These are phyloP conservation scores for Psilocybe sp. DNA, from an alignment of 768 basidiomycete species.

Conservation along the genomic window DNA sequence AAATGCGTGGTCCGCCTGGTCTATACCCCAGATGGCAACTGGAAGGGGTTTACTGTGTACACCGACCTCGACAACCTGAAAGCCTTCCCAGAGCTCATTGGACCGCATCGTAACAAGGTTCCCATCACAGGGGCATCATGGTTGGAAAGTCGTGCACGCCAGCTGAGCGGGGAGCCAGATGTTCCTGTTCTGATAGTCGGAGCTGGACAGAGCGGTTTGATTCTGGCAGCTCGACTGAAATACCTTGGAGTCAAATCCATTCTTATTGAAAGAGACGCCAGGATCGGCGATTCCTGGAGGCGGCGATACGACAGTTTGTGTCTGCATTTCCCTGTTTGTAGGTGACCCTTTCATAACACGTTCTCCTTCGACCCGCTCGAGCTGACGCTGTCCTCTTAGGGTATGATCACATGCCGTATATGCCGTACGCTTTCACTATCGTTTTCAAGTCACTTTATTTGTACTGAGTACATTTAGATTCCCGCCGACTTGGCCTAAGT, in stretches of 20 bases:
- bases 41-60: conserved; percentile 52
- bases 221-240: conserved; percentile 58
- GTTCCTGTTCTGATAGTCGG: conserved; percentile 57
- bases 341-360: too few species aligned
- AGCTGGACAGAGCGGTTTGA: conserved; percentile 61
- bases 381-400: conserved; percentile 22
- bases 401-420: conserved; percentile 41
- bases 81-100: conserved; percentile 39
- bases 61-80: conserved; percentile 50
- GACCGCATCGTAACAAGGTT: conserved; percentile 31
- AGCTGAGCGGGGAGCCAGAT: conserved; percentile 41
- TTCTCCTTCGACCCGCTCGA: conserved; percentile 3
- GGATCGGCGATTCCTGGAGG: conserved; percentile 62
- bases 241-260: conserved; percentile 49
- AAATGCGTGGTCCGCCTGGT: conserved; percentile 46
- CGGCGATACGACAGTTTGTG: conserved; percentile 57
- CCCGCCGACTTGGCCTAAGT: conserved; percentile 58
- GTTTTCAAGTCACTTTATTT: background rate
- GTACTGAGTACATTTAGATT: conserved; percentile 32
- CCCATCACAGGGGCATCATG: conserved; percentile 52
- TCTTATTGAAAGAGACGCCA: conserved; percentile 52
- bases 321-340: conserved; percentile 52
- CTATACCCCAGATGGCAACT: conserved; percentile 30
- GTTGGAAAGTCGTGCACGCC: conserved; percentile 35
- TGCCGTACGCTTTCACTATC: conserved; percentile 37